These are phyloP conservation scores for Rhizodiscina lignyota DNA, from an alignment of 495 filamentous ascomycete genomes.

Conservation along the genomic window DNA sequence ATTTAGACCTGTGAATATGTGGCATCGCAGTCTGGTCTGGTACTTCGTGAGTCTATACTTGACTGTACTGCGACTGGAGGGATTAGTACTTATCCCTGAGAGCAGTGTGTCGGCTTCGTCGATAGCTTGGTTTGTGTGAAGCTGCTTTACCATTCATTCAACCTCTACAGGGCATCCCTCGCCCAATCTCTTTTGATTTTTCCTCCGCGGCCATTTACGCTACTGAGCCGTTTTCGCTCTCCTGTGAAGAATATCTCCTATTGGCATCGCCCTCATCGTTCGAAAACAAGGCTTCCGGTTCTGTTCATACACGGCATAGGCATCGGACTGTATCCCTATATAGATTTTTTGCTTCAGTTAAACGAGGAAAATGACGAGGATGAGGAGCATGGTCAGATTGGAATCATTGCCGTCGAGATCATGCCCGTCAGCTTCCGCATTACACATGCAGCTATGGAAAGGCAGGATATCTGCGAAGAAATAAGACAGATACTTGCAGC, in stretches of 20 bases:
- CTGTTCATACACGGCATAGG: conserved; percentile 60
- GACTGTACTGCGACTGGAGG: neutral
- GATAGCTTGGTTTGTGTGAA: conserved; percentile 31
- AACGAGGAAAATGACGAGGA: conserved; percentile 12
- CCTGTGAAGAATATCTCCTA: conserved; percentile 38
- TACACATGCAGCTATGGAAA: conserved; percentile 29
- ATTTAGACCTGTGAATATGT: conserved; percentile 41
- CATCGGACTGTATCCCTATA: conserved; percentile 48
- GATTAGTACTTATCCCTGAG: neutral
- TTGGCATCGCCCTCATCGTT: conserved; percentile 47
- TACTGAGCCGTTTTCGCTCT: conserved; percentile 22
- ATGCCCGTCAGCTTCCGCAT: conserved; percentile 45
- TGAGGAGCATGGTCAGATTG: conserved; percentile 26
- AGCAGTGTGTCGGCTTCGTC: conserved; percentile 21
- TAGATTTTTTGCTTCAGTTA: conserved; percentile 34
- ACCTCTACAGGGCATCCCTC: conserved; percentile 21
- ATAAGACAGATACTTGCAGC: conserved; percentile 33
- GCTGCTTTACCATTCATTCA: conserved; percentile 23
- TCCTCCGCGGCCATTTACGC: conserved; percentile 33
- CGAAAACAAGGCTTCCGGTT: conserved; percentile 33
- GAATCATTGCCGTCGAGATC: conserved; percentile 47
- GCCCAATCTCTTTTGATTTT: conserved; percentile 26
- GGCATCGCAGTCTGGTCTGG: conserved; percentile 46
- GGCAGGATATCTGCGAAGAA: conserved; percentile 30
- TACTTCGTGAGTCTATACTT: conserved; percentile 30